Percentiles rank a stretch among this genome's conserved stretches.
These are phyloP conservation scores for Meyerozyma guilliermondii DNA, from an alignment of 1,139 yeast genomes.

Conservation along the genomic window DNA sequence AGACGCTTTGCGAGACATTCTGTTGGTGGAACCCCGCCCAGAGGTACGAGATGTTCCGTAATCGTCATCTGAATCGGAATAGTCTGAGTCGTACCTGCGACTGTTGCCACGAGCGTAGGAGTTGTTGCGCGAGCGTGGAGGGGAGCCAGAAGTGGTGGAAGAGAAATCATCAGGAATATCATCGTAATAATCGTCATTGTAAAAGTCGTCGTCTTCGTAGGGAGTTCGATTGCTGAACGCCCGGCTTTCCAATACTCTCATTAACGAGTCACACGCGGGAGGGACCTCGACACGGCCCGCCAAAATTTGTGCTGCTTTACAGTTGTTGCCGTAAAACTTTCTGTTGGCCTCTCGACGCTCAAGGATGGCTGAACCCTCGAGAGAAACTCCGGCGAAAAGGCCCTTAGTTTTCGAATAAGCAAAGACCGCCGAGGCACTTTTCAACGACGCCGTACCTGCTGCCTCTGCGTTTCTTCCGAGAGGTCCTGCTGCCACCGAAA, in stretches of 20 bases:
- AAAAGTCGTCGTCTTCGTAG: constrained; percentile 47
- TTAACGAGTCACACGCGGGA: constrained; percentile 84
- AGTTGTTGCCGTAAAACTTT: constrained; percentile 82
- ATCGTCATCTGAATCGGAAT: constrained; percentile 33
- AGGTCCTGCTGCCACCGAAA: constrained; percentile 98
- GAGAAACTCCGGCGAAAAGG: constrained; percentile 92
- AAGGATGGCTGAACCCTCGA: constrained; percentile 91
- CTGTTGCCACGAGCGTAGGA: constrained; percentile 15
- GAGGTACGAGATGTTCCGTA: constrained; percentile 12
- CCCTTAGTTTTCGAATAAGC: constrained; percentile 96
- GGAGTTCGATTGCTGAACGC: constrained; percentile 64
- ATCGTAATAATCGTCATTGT: constrained; percentile 57
- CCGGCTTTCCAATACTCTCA: constrained; percentile 80
- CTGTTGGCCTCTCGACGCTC: constrained; percentile 97
- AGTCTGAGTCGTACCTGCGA: constrained; percentile 8
- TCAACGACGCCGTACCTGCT: constrained; percentile 90
- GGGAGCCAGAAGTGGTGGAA: constrained; percentile 36
- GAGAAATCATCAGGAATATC: constrained; percentile 71
- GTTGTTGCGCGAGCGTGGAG: constrained; percentile 14
- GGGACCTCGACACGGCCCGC: constrained; percentile 89
- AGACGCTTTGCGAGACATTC: constrained; percentile 4
- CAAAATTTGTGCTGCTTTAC: constrained; percentile 80
- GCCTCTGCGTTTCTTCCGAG: constrained; percentile 97
- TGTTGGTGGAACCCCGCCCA: constrained; percentile 10
- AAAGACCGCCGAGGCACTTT: constrained; percentile 85